phyloP scores from a whole-genome alignment of 2,329 filamentous ascomycete species.

The Xylaria hypoxylon region DNA sequence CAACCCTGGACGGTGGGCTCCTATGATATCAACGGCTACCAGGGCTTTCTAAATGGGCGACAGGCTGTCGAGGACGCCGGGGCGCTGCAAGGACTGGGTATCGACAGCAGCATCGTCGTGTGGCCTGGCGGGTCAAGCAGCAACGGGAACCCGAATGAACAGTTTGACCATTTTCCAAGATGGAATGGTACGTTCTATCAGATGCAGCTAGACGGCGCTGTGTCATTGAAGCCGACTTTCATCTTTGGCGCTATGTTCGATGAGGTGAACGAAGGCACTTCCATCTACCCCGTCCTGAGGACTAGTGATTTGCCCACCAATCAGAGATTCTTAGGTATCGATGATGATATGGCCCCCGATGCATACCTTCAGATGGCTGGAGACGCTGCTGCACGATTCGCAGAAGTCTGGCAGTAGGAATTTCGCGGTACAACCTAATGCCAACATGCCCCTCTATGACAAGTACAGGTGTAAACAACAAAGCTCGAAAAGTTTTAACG shows the following conservation, averaged over 20 bases:
- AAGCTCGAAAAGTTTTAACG: background rate
- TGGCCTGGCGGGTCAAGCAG: constrained; percentile 46
- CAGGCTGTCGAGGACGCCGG: constrained; percentile 43
- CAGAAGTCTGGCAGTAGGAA: constrained; percentile 33
- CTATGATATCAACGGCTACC: constrained; percentile 42
- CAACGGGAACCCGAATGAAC: constrained; percentile 36
- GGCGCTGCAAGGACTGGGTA: constrained; percentile 41
- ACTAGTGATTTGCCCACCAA: constrained; percentile 44
- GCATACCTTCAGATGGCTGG: constrained; percentile 42
- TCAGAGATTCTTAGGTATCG: constrained; percentile 44
- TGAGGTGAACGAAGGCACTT: constrained; percentile 46
- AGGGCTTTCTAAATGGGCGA: constrained; percentile 41
- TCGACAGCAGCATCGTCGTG: constrained; percentile 46
- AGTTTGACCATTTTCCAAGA: constrained; percentile 44
- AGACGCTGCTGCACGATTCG: constrained; percentile 35
- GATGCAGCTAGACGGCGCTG: constrained; percentile 44
- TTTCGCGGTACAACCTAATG: background rate
- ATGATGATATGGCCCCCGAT: constrained; percentile 44
- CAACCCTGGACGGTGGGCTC: constrained; percentile 48
- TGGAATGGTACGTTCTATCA: constrained; percentile 47
- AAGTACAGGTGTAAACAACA: background rate
- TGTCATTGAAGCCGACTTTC: constrained; percentile 43
- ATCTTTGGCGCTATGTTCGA: constrained; percentile 48
- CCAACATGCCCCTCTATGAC: background rate
- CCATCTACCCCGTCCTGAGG: constrained; percentile 43